Base-by-base conservation (phyloP, 2,329 filamentous ascomycete genomes). In the Ophiostoma tasmaniense region DNA sequence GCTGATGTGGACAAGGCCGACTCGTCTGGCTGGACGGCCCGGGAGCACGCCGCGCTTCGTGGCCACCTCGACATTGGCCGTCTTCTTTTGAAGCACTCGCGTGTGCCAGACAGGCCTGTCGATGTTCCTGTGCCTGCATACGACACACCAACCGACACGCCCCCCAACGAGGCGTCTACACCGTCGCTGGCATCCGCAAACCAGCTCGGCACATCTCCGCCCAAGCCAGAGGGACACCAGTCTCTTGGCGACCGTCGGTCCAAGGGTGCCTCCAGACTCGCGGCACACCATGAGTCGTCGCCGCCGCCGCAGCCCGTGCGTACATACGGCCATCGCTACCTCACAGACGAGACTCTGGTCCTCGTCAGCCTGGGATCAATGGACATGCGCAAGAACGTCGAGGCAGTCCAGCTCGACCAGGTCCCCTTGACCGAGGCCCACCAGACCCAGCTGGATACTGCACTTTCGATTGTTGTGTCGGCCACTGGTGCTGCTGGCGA, bases 251-350 rank as follows among this genome's bases (percentile, higher is more conserved):
- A 86, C 64, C 81, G 86, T 66, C 83, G 81, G 42, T 89, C 87
- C 66, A 80, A 84, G 74, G 76, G 81, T 68, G 74, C 77, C 25
- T 78, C 61, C 20, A 35, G 61, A 37, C 33, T 64, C 7, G 59
- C 67, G 25, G 81, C 37, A 14, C 33, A 88, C 33, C 33, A 64
- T 2, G 66, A 66, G 3, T 17, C 67, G 8, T 66, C 67, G 10
- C n/a, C 61, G 0, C 69, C 61, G 13, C 70, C 2, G 2, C 92
- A 97, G 72, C 90, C 93, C 5, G 86, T 98, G 73, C 98, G 98
- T 79, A 91, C 92, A 0, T 99, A 98, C 78, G 95, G 95, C 69
- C 95, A 99, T 81, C 88, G 94, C 68, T 99, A 98, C 79, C 84
- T 99, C 66, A 96, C 88, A 22, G 87, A 96, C 67, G 89, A 96